Conservation (phyloP, 192 early-diverging fungal genomes). For the Funneliformis geosporum region DNA sequence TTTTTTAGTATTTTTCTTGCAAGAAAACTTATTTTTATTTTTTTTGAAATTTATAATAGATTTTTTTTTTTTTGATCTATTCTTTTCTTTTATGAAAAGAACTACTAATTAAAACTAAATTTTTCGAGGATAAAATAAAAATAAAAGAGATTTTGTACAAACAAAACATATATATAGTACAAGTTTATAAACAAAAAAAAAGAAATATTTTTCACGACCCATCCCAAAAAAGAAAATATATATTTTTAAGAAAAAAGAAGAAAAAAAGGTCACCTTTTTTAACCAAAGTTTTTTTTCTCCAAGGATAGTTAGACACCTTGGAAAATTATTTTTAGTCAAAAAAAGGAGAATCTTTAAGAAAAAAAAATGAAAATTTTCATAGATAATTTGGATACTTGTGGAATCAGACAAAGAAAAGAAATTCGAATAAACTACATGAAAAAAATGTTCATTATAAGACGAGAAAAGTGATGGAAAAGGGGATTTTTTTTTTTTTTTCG, state of each 20-base stretch:
- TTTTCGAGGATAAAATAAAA: too few relatives aligned
- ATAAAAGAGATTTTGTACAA: too few relatives aligned
- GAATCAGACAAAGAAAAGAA: background rate
- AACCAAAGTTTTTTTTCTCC: background rate
- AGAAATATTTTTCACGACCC: too few relatives aligned
- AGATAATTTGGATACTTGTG: too few relatives aligned
- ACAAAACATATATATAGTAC: too few relatives aligned
- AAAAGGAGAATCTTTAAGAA: background rate
- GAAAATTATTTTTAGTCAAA: background rate
- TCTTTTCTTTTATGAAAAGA: too few relatives aligned
- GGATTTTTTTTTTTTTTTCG: background rate
- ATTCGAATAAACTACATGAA: background rate
- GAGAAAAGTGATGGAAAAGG: background rate
- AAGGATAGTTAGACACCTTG: background rate
- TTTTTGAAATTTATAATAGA: too few relatives aligned
- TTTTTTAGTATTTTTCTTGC: too few relatives aligned
- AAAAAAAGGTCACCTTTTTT: background rate
- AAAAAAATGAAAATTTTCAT: background rate
- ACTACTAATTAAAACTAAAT: too few relatives aligned
- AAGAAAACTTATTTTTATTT: too few relatives aligned
- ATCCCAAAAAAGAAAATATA: background rate
- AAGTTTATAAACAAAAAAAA: too few relatives aligned
- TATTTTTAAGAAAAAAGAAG: background rate
- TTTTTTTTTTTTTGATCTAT: too few relatives aligned
- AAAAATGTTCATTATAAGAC: background rate